Evolutionary conservation across 2,329 filamentous ascomycete genomes (phyloP).

Genomic region (Aureobasidium melanogenum): DNA sequence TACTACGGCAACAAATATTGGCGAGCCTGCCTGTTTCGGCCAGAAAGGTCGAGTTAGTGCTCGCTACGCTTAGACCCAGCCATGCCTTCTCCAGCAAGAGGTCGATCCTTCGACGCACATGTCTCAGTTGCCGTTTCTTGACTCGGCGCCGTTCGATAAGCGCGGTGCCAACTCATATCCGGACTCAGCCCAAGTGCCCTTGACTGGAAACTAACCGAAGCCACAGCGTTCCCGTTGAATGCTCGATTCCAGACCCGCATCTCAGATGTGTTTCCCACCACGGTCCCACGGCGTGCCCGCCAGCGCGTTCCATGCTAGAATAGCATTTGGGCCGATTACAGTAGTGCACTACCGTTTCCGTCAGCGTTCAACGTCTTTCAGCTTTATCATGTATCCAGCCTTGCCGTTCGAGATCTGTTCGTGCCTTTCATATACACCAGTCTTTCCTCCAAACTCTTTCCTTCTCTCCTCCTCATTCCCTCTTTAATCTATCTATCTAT

Average conservation of each 20-base stretch:
- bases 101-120: neutral
- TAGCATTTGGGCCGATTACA: slow-evolving; percentile 12
- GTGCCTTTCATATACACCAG: slow-evolving; percentile 10
- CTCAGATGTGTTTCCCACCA: slow-evolving; percentile 4
- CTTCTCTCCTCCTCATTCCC: neutral
- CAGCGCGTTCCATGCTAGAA: slow-evolving; percentile 2
- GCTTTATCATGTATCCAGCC: slow-evolving; percentile 12
- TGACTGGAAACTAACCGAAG: slow-evolving; percentile 3
- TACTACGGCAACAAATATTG: neutral
- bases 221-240: slow-evolving; percentile 7
- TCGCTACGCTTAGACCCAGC: slow-evolving; percentile 4
- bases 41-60: neutral
- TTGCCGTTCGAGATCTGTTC: neutral
- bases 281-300: slow-evolving; percentile 1
- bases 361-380: slow-evolving; percentile 13
- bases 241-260: slow-evolving; percentile 8
- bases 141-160: slow-evolving; percentile 9
- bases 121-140: slow-evolving; percentile 7
- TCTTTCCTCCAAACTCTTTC: neutral
- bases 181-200: neutral
- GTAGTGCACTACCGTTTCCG: slow-evolving; percentile 11
- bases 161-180: slow-evolving; percentile 8
- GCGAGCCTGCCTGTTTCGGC: neutral
- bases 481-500: neutral
- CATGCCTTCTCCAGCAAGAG: slow-evolving; percentile 1